Evolutionary conservation across 2,329 filamentous ascomycete species (phyloP).

Genomic region (Cladophialophora yegresii): DNA sequence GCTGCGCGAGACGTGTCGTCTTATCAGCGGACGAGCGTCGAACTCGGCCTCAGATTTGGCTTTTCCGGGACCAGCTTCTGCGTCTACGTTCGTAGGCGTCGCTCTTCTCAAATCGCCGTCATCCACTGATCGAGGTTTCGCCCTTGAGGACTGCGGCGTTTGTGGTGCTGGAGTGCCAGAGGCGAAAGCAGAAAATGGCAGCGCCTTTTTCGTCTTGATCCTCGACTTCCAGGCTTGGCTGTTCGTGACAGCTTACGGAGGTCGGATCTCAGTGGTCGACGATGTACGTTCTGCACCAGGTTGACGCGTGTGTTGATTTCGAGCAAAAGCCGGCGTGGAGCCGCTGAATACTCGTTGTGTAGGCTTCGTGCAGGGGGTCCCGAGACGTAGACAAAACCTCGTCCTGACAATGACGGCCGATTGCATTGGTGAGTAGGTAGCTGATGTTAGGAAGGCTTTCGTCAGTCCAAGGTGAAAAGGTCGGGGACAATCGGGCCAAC

Average conservation of each 20-base stretch:
- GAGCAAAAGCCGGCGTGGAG: neutral
- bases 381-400: neutral
- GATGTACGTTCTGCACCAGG: neutral
- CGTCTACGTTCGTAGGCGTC: neutral
- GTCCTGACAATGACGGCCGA: neutral
- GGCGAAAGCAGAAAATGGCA: neutral
- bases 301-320: neutral
- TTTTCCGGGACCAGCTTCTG: neutral
- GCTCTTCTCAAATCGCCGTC: neutral
- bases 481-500: conserved; percentile 2
- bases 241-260: neutral
- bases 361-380: neutral
- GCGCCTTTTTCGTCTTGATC: neutral
- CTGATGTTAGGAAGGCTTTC: neutral
- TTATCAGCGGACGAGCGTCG: neutral
- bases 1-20: neutral
- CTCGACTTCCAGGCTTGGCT: neutral
- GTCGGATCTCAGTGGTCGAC: neutral
- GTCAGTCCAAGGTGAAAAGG: neutral
- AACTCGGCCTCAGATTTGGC: neutral
- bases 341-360: neutral
- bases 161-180: neutral
- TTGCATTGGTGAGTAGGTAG: neutral
- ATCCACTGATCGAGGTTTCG: neutral
- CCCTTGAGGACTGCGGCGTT: neutral